These are phyloP conservation scores for Phytopythium boreale DNA, from an alignment of 352 stramenopile species.

Conservation along the genomic window DNA sequence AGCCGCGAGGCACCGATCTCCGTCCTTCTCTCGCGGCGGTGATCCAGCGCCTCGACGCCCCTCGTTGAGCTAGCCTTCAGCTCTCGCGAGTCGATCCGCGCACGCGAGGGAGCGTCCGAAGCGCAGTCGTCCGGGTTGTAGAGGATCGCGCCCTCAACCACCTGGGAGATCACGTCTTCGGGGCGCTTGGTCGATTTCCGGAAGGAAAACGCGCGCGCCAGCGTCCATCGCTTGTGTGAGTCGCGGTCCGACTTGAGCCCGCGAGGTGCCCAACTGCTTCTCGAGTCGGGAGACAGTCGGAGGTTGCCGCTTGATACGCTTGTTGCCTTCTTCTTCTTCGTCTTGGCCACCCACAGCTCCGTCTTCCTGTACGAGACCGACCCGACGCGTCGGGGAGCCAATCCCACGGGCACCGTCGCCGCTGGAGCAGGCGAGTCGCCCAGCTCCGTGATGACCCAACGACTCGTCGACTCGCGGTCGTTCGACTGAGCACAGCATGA, in stretches of 20 bases:
- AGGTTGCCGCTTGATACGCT: neutral
- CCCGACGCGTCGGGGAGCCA: neutral
- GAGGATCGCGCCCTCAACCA: conserved; percentile 16
- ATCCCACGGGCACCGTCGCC: neutral
- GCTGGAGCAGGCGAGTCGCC: conserved; percentile 32
- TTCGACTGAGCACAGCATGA: neutral
- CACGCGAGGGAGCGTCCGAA: neutral
- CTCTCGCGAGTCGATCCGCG: neutral
- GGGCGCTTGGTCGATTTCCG: neutral
- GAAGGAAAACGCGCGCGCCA: neutral
- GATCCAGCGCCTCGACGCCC: neutral
- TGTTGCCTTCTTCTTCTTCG: conserved; percentile 13
- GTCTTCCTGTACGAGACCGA: neutral
- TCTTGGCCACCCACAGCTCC: conserved; percentile 5
- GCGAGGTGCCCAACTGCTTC: neutral
- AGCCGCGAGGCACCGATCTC: neutral
- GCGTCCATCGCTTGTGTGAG: neutral
- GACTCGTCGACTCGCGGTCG: neutral
- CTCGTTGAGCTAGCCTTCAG: neutral
- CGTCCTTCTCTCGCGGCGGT: neutral
- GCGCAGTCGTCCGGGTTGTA: conserved; percentile 13
- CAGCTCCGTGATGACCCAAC: conserved; percentile 60
- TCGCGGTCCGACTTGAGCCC: neutral
- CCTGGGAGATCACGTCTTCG: conserved; percentile 8
- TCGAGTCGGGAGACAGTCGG: neutral